Evolutionary conservation across 192 early-diverging fungal species (phyloP), one percentile per base, ranked within the genome.

Genomic region (Pilobolus umbonatus): DNA sequence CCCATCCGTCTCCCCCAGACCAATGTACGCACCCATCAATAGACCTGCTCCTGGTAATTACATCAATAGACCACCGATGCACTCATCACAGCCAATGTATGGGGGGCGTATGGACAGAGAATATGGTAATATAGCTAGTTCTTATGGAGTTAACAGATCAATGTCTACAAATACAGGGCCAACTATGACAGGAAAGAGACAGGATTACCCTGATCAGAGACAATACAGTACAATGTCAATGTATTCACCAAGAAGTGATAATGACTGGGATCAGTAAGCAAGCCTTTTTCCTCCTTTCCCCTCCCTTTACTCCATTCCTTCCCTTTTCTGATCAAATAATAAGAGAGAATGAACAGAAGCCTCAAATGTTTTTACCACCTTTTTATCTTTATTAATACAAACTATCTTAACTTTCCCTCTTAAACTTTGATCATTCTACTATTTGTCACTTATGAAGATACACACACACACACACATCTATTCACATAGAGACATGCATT

Each of bases 191-290:
- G 24, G 24, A 38, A 8, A 38, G 15, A 49, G 47, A 29, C 47
- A 49, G 21, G 31, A 34, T 26, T 12, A 54, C 38, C 22, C 52
- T 22, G 52, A 54, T 54, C 39, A 42, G 14, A 54, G 52, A 54
- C 52, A 54, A 19, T 22, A 36, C 0, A 31, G 38, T 54, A 25
- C 52, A 2, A 54, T 54, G 52, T 54, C 52, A 24, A 54, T 38
- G 52, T 54, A 54, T 54, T 54, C 52, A 24, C 35, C 52, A 35
- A 22, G 35, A 38, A 54, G 32, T 54, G 52, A 54, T 24, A 35
- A 12, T 10, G 52, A 54, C 19, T 54, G 52, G 52, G 24, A 54
- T 36, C 51, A 53, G 51, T 53, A 35, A 42, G 39, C 39, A 42
- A 17, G 15, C 39, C 39, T 42, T 42, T 42, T 42, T 40, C 19